Evolutionary conservation across 139 green algal genomes (phyloP), one percentile per base, ranked within the genome.

Genomic region (Micractinium conductrix): DNA sequence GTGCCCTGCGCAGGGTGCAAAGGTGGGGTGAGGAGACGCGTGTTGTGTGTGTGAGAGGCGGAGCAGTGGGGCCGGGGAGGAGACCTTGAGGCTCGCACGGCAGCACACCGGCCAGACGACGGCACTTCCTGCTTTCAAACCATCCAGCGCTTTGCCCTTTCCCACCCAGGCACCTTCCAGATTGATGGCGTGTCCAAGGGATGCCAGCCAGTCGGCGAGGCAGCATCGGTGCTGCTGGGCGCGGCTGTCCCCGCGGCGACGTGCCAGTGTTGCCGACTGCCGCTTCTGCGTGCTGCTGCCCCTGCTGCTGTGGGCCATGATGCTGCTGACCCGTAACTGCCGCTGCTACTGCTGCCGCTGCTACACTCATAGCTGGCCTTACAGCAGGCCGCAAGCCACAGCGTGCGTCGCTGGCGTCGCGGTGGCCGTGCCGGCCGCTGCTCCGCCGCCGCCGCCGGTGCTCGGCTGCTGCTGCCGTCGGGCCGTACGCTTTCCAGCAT

Each of bases 111-210:
- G n/a, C n/a, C n/a, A n/a, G n/a, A n/a, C n/a, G n/a, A n/a, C n/a
- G n/a, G n/a, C n/a, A n/a, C n/a, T n/a, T n/a, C n/a, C n/a, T n/a
- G n/a, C n/a, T n/a, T n/a, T n/a, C n/a, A n/a, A n/a, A n/a, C n/a
- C n/a, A n/a, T n/a, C n/a, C n/a, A n/a, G n/a, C n/a, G n/a, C n/a
- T n/a, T n/a, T n/a, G n/a, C n/a, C n/a, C n/a, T n/a, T n/a, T n/a
- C n/a, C n/a, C n/a, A n/a, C n/a, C n/a, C n/a, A n/a, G n/a, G n/a
- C 6, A 74, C 78, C 78, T 84, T 74, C 85, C 85, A 89, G 5
- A 89, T 63, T 5, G 70, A 35, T 0, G 83, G 83, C 0, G 28
- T 4, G 30, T 84, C 24, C n/a, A 88, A 33, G 1, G 78, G 84
- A n/a, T 88, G 84, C 84, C 84, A 88, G 40, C 72, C 72, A 14